Base-by-base conservation (phyloP, 2,329 filamentous ascomycete genomes). In the Fonsecaea multimorphosa region DNA sequence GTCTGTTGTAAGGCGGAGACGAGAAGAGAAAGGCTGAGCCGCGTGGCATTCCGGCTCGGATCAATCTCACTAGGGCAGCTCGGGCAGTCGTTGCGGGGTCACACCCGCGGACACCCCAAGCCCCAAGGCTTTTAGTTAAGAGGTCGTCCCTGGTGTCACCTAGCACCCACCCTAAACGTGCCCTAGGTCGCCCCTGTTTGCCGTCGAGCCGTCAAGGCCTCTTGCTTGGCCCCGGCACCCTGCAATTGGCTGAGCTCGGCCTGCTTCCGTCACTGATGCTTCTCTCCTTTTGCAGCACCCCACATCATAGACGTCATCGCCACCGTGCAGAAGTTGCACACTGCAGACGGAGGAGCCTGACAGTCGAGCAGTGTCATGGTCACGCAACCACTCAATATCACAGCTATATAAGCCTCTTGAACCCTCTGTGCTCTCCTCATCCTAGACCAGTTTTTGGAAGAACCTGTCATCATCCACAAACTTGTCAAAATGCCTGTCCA, bases 271-370 rank as follows among this genome's bases (percentile, higher is more conserved):
- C 61, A 64, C 55, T 19, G 19, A 27, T 27, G 27, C 44, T 38
- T 36, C 34, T 31, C 34, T 9, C 12, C 29, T 31, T 49, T 27
- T 49, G 24, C 53, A 51, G 3, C 12, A 49, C 61, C 53, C 61
- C 61, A 63, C 61, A 38, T 38, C 36, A 36, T 19, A 63, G 36
- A 58, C 61, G 61, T 64, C 61, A 64, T 64, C 8, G 56, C 27
- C 19, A 49, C 3, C 6, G 19, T 49, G 44, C 22, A 24, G 11
- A 34, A n/a, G 12, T 27, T n/a, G 29, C 51, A 49, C 4, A 9
- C 38, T 34, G 46, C n/a, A 53, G 27, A 53, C n/a, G 46, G 46
- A 53, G 46, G 27, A 34, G 58, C 44, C 46, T 40, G 52, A 19
- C 9, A 19, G n/a, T n/a, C n/a, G n/a, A n/a, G n/a, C n/a, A n/a